Conservation (phyloP, 345 rosid species). For the Alliaria petiolata region DNA sequence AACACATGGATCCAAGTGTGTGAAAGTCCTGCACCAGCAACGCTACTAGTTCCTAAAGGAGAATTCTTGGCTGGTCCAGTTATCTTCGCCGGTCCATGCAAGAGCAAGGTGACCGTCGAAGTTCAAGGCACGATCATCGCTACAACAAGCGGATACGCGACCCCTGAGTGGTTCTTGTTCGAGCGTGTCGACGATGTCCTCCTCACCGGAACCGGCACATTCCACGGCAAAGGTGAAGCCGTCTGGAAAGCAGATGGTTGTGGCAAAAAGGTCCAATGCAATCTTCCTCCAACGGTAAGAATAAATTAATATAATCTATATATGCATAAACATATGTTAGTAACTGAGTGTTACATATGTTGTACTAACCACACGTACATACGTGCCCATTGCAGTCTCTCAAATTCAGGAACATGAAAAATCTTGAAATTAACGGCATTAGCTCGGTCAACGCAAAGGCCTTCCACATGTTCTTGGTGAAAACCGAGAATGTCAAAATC, state of each 20-base stretch:
- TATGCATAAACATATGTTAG: no score
- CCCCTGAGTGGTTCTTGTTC: constrained; percentile 43
- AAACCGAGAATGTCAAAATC: constrained; percentile 16
- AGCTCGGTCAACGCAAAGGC: constrained; percentile 47
- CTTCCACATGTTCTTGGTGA: constrained; percentile 47
- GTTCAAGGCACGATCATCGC: constrained; percentile 49
- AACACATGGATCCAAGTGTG: constrained; percentile 58
- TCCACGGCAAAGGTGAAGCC: constrained; percentile 55
- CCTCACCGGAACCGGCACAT: constrained; percentile 56
- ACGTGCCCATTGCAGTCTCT: constrained; percentile 36
- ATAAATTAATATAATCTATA: neutral
- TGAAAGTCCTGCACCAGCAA: constrained; percentile 37
- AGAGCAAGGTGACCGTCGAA: constrained; percentile 35
- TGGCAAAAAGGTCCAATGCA: constrained; percentile 26
- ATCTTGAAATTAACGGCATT: constrained; percentile 33
- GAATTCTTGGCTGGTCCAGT: constrained; percentile 41
- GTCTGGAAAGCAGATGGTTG: constrained; percentile 48
- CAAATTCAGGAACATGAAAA: constrained; percentile 34
- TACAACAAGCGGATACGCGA: constrained; percentile 28
- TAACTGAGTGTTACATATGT: neutral
- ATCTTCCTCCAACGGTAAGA: constrained; percentile 45
- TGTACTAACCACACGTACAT: neutral
- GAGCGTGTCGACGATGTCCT: constrained; percentile 40
- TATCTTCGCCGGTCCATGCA: constrained; percentile 61
- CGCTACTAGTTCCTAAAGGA: constrained; percentile 46